These are phyloP conservation scores for Taiozyma onychis DNA, from an alignment of 1,139 yeast genomes.

Conservation along the genomic window DNA sequence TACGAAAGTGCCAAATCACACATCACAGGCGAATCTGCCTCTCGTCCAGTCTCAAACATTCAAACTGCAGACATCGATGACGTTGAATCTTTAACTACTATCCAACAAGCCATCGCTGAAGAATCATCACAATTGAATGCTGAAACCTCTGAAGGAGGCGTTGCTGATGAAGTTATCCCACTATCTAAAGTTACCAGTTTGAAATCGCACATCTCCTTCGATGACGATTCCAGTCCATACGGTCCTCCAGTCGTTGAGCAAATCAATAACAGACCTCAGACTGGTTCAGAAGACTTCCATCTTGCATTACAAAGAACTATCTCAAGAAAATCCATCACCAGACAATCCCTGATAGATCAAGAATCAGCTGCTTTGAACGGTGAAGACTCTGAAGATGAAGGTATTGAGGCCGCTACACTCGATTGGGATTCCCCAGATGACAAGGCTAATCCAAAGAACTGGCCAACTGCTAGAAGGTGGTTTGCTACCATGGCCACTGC, in stretches of 20 bases:
- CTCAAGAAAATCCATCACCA: constrained; percentile 19
- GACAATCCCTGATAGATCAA: constrained; percentile 5
- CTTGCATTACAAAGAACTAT: constrained; percentile 20
- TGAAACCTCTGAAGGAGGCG: neutral
- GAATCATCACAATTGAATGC: neutral
- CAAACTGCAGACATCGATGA: neutral
- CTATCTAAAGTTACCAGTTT: constrained; percentile 8
- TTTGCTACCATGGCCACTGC: constrained; percentile 58
- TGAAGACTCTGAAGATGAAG: constrained; percentile 9
- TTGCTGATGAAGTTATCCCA: constrained; percentile 3
- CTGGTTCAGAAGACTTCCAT: constrained; percentile 17
- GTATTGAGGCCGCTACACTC: constrained; percentile 36
- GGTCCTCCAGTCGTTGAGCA: constrained; percentile 14
- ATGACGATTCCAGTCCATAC: constrained; percentile 10
- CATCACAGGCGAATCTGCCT: constrained; percentile 2
- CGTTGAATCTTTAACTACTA: neutral
- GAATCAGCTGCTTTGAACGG: constrained; percentile 1
- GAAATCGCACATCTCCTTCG: constrained; percentile 15
- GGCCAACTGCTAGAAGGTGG: constrained; percentile 64
- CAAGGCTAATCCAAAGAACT: constrained; percentile 57
- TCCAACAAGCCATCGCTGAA: neutral
- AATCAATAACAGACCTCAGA: constrained; percentile 4
- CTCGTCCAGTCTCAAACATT: neutral
- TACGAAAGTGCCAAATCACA: constrained; percentile 21
- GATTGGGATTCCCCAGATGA: constrained; percentile 62